Base-by-base conservation (phyloP, 2,329 filamentous ascomycete species). In the Xylaria sp. region DNA sequence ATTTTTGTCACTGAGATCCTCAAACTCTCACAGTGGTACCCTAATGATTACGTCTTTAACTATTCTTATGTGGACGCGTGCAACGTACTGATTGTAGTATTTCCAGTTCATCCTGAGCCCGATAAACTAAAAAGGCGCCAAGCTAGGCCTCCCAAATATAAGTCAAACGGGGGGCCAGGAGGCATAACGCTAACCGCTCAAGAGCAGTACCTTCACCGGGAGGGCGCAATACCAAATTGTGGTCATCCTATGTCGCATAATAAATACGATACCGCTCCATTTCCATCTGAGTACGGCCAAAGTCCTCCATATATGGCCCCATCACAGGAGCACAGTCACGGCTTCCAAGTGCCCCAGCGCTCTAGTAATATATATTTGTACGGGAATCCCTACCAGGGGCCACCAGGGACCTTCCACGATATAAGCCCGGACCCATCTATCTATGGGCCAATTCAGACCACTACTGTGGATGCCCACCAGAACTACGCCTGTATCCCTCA, bases 61-160 rank as follows among this genome's bases (percentile, higher is more conserved):
- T 7, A n/a, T 27, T 8, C 47, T 23, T 37, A n/a, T 43, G 2
- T 8, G 17, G n/a, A 3, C 27, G 29, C 4, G 11, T 15, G 40
- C n/a, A n/a, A n/a, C n/a, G n/a, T n/a, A n/a, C n/a, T 31, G 13
- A 41, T 23, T 33, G 21, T 46, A 21, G 47, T 35, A 37, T 56
- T 31, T 48, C 17, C 3, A 63, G 60, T 63, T 74, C 82, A 86
- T 65, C 82, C 85, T 21, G 82, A 90, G 66, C 85, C 86, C 57
- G 78, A 78, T 37, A 74, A 76, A 31, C 60, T 71, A 15, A 79
- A 75, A 54, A 54, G 60, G 19, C 53, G 68, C n/a, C 40, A 11
- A 4, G 13, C 41, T 11, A 10, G 47, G 6, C n/a, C 15, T 47
- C 21, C 31, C 8, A 37, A 35, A n/a, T 15, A 33, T 17, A 41